Base-by-base conservation (phyloP, 768 basidiomycete species). In the Asterophora parasitica region DNA sequence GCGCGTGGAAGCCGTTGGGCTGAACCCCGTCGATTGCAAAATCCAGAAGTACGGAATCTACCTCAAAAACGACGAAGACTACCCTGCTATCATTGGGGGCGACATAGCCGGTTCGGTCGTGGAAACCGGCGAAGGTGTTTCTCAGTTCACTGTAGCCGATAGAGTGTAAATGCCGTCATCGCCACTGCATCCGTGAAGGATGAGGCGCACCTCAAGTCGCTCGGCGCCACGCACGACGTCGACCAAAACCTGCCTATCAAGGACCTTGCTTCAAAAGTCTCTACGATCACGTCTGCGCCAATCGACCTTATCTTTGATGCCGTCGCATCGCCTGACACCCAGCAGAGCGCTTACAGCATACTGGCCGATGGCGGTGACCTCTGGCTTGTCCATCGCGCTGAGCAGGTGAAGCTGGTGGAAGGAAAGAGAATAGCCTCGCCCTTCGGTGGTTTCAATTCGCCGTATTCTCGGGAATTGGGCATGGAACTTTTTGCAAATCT, bases 21-120 rank as follows among this genome's bases (percentile, higher is more conserved):
- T 79, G 6, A 76, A 79, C 56, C 78, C 77, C 10, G 49, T 70
- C 39, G 80, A 81, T 50, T 75, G 75, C 60, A 77, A 75, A 58
- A 64, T 76, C 17, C 74, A 73, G 46, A 68, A 60, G 35, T 63
- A 63, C 42, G 69, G 65, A 1, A 53, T 66, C 23, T 67, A 69
- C 45, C 58, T 72, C 6, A 6, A 23, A 23, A 23, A 6, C 23
- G 23, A 6, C 36, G 63, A 70, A 20, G 51, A 64, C 20, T 79
- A 64, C 51, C 79, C 76, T 8, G 68, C 70, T 7, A 60, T 79
- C 1, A 47, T 74, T 0, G 80, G 80, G 0, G 61, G 57, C 4
- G 79, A 82, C 46, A 64, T 68, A 33, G 70, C 79, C 27, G 81
- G 81, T 4, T 67, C 71, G 1, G 72, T 82, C 6, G 72, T 69